Evolutionary conservation across 2,329 filamentous ascomycete genomes (phyloP).

Genomic region (Nectriaceae sp.): DNA sequence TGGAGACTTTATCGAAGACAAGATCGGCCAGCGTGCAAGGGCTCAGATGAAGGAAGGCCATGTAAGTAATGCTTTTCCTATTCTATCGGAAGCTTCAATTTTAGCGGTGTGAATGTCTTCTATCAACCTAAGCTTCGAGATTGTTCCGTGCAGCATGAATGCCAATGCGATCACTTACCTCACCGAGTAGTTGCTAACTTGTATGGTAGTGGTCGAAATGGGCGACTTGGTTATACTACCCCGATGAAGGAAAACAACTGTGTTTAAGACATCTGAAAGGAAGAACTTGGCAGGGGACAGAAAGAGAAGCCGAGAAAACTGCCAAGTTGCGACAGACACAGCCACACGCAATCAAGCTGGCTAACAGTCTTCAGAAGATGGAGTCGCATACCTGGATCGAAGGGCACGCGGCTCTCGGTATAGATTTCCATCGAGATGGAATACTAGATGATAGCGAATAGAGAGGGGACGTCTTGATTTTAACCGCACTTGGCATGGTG

Average conservation of each 20-base stretch:
- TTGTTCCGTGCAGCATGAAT: no score
- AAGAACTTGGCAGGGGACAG: conserved; percentile 48
- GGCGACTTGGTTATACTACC: conserved; percentile 59
- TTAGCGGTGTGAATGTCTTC: neutral
- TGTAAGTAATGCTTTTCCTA: conserved; percentile 7
- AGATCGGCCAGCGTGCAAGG: conserved; percentile 55
- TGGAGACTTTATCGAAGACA: conserved; percentile 59
- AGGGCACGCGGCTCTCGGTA: no score
- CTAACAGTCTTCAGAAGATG: no score
- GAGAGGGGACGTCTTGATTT: no score
- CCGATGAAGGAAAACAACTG: conserved; percentile 44
- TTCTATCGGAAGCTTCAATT: neutral
- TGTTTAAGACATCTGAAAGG: conserved; percentile 55
- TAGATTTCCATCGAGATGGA: no score
- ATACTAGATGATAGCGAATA: no score
- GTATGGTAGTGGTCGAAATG: conserved; percentile 46
- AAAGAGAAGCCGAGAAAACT: conserved; percentile 16
- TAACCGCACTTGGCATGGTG: no score
- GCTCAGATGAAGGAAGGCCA: conserved; percentile 56
- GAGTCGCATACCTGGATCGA: no score
- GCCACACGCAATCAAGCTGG: no score
- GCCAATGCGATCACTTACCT: no score
- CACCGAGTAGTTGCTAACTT: conserved; percentile 7
- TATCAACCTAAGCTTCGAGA: no score
- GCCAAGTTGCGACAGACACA: conserved; percentile 20